These are phyloP conservation scores for Tylopilus subfusipes DNA, from an alignment of 768 basidiomycete genomes.

Conservation along the genomic window DNA sequence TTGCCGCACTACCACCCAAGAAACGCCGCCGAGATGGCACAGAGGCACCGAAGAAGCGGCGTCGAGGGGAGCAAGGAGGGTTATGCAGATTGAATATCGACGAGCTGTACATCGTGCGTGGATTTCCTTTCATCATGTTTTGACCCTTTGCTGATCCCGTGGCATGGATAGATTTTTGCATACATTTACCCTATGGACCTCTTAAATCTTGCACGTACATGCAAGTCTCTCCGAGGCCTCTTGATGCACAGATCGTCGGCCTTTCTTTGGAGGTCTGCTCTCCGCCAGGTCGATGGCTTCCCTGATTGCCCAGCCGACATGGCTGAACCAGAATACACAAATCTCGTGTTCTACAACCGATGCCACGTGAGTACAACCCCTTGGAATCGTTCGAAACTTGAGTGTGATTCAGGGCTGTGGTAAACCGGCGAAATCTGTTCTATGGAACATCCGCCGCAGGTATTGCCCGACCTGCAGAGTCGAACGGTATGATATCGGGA, in stretches of 20 bases:
- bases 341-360: conserved; percentile 34
- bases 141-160: not conserved
- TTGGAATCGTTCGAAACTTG: not conserved
- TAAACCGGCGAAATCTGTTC: conserved; percentile 3
- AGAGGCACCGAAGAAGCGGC: conserved; percentile 7
- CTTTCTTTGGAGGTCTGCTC: conserved; percentile 26
- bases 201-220: conserved; percentile 39
- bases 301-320: conserved; percentile 45
- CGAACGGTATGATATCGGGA: conserved; percentile 3
- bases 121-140: not conserved
- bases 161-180: conserved; percentile 34
- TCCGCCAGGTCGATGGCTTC: conserved; percentile 35
- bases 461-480: conserved; percentile 13
- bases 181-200: conserved; percentile 36
- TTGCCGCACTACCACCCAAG: not conserved
- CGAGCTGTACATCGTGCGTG: conserved; percentile 19
- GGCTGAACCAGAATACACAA: conserved; percentile 43
- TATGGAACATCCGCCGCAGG: conserved; percentile 20
- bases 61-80: conserved; percentile 1
- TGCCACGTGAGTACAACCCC: conserved; percentile 22
- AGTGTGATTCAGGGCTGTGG: conserved; percentile 8
- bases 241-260: conserved; percentile 33
- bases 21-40: conserved; percentile 2
- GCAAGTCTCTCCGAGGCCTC: conserved; percentile 37
- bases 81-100: conserved; percentile 20